These are phyloP conservation scores for Nakazawaea wyomingensis DNA, from an alignment of 805 yeast species.

Conservation along the genomic window DNA sequence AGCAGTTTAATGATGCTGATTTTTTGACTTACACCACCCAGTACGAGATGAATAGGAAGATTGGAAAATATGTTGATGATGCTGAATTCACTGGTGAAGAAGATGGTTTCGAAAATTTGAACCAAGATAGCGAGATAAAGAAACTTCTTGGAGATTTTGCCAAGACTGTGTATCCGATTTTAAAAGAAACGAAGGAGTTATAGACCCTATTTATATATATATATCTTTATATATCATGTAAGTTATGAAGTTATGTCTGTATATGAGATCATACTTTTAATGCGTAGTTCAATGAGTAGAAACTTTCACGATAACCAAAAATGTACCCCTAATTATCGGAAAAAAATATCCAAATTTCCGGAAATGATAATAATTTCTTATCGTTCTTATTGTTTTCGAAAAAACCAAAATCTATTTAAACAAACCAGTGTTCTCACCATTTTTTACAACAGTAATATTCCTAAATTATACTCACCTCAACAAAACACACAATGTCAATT, in stretches of 20 bases:
- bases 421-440: no score
- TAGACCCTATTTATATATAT: no score
- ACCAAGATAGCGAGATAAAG: conserved; percentile 5
- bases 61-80: conserved; percentile 3
- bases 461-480: no score
- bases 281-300: no score
- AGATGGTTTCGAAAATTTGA: conserved; percentile 7
- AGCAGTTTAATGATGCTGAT: not conserved
- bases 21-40: conserved; percentile 6
- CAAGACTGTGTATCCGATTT: not conserved
- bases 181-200: not conserved
- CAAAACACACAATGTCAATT: not conserved
- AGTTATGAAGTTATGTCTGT: no score
- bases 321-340: no score
- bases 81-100: conserved; percentile 10
- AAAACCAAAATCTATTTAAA: no score
- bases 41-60: conserved; percentile 1
- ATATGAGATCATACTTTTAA: no score
- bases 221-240: not conserved
- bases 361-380: no score
- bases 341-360: no score
- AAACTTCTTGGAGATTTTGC: conserved; percentile 3
- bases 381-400: no score
- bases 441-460: not conserved
- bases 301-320: no score